A percentile compares a stretch with the other conserved stretches of the same genome.
These are phyloP conservation scores for Aspergillus coremiiformis DNA, from an alignment of 495 filamentous ascomycete species.

Conservation along the genomic window DNA sequence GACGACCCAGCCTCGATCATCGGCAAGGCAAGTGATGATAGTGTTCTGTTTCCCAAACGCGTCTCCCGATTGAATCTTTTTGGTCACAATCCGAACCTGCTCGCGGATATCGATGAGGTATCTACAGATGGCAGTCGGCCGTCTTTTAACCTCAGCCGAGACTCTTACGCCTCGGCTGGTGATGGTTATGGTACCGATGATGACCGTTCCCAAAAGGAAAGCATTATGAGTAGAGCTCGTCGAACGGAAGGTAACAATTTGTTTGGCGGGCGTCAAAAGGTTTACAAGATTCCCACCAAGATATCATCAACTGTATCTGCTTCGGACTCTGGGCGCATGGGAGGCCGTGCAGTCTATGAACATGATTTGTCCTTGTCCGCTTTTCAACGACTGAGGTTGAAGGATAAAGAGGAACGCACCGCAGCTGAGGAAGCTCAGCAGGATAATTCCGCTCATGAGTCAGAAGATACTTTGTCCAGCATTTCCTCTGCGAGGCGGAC, in stretches of 20 bases:
- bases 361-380: constrained; percentile 73
- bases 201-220: constrained; percentile 47
- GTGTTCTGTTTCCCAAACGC: constrained; percentile 76
- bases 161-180: constrained; percentile 45
- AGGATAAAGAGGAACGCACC: constrained; percentile 46
- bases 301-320: constrained; percentile 21
- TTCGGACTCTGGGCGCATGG: constrained; percentile 36
- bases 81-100: constrained; percentile 41
- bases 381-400: constrained; percentile 65
- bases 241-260: constrained; percentile 87
- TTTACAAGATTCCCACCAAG: constrained; percentile 76
- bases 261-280: constrained; percentile 93
- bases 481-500: constrained; percentile 69
- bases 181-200: constrained; percentile 66
- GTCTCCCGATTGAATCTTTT: constrained; percentile 60
- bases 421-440: constrained; percentile 29
- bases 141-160: constrained; percentile 45
- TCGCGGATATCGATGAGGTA: constrained; percentile 85
- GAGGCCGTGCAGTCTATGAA: constrained; percentile 71
- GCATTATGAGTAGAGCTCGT: constrained; percentile 77
- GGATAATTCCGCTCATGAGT: constrained; percentile 25
- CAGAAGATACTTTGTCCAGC: constrained; percentile 53
- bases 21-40: constrained; percentile 91
- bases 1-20: constrained; percentile 81
- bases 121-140: constrained; percentile 61